Conservation (phyloP, 2,329 filamentous ascomycete species). For the Calcarisporium arbuscula region DNA sequence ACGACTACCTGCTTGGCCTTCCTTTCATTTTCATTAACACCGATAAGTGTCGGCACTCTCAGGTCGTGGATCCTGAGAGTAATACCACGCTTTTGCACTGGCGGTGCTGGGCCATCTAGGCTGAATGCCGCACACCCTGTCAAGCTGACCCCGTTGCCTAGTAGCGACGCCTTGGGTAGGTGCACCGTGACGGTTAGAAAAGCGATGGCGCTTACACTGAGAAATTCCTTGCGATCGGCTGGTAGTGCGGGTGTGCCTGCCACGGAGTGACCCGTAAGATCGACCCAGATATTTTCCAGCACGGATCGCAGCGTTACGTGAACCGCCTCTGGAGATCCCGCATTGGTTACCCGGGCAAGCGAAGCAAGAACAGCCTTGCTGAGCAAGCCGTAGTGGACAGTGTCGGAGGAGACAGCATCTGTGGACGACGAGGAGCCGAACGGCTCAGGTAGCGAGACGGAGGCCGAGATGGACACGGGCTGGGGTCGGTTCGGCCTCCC, state of each 20-base stretch:
- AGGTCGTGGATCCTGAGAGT: constrained; percentile 49
- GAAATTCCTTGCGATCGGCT: constrained; percentile 20
- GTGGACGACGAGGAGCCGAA: constrained; percentile 52
- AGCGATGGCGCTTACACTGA: constrained; percentile 29
- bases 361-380: constrained; percentile 56
- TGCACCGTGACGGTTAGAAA: constrained; percentile 46
- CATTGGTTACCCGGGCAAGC: constrained; percentile 26
- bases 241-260: constrained; percentile 9
- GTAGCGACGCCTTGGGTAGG: constrained; percentile 63
- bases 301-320: neutral
- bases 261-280: constrained; percentile 20
- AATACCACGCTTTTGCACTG: constrained; percentile 19
- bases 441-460: constrained; percentile 46
- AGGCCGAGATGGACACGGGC: constrained; percentile 54
- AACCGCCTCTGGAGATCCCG: neutral
- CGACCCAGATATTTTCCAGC: constrained; percentile 25
- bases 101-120: constrained; percentile 14
- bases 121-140: constrained; percentile 37
- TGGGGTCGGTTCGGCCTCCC: constrained; percentile 52
- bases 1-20: constrained; percentile 59
- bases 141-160: constrained; percentile 54
- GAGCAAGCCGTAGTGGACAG: constrained; percentile 68
- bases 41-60: constrained; percentile 61
- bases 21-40: constrained; percentile 67
- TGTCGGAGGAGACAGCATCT: constrained; percentile 61